Conservation (phyloP, 352 stramenopile genomes). For the Phytophthora macrochlamydospora region DNA sequence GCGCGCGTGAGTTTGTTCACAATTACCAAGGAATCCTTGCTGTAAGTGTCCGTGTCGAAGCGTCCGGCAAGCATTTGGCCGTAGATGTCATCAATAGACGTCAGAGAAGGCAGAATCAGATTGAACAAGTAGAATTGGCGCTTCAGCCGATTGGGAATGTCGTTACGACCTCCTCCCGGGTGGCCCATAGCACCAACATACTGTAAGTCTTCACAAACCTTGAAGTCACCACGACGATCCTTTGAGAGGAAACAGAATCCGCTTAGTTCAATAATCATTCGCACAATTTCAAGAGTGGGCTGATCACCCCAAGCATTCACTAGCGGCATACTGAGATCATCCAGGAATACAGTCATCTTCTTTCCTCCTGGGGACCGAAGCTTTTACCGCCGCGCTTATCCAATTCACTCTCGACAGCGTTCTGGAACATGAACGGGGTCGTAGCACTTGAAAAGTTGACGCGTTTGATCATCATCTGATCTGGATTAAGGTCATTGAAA, state of each 20-base stretch:
- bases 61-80: constrained; percentile 97
- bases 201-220: constrained; percentile 97
- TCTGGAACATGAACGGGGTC: constrained; percentile 98
- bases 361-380: constrained; percentile 98
- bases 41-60: constrained; percentile 91
- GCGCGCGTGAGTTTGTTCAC: constrained; percentile 95
- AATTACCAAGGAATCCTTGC: constrained; percentile 82
- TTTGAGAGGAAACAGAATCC: constrained; percentile 99
- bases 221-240: constrained; percentile 98
- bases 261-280: constrained; percentile 96
- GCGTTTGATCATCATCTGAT: constrained; percentile 96
- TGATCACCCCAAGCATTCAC: constrained; percentile 99
- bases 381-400: constrained; percentile 98
- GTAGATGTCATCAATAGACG: constrained; percentile 99
- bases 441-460: constrained; percentile 99
- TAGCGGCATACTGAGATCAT: constrained; percentile 97
- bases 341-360: constrained; percentile 99
- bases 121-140: constrained; percentile 99
- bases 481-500: constrained; percentile 94
- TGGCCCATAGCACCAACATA: constrained; percentile 99
- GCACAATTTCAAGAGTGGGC: constrained; percentile 97
- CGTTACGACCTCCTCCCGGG: constrained; percentile 96
- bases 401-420: constrained; percentile 96
- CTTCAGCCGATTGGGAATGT: constrained; percentile 99
- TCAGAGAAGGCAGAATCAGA: constrained; percentile 96